These are phyloP conservation scores for Magnaporthiopsis rhizophila DNA, from an alignment of 2,329 filamentous ascomycete genomes.

Conservation along the genomic window DNA sequence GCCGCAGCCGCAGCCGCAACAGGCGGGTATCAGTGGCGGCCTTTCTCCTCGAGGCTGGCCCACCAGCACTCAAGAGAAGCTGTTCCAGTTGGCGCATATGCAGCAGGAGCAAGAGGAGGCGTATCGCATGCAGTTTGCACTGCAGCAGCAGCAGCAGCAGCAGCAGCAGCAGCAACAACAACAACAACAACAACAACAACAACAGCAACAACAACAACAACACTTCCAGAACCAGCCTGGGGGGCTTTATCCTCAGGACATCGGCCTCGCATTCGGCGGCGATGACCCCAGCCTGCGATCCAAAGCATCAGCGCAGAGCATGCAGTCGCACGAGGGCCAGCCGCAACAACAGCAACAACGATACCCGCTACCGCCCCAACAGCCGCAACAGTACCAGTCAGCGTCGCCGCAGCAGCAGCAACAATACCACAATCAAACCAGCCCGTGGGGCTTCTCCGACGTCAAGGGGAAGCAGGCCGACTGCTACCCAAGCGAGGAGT, in stretches of 20 bases:
- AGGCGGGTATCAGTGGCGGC: background rate
- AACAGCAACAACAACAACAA: slow-evolving; percentile 9
- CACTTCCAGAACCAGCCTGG: slow-evolving; percentile 15
- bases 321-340: slow-evolving; percentile 15
- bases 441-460: slow-evolving; percentile 14
- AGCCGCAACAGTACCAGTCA: background rate
- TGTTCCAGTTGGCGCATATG: slow-evolving; percentile 16
- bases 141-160: slow-evolving; percentile 15
- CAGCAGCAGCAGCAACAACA: slow-evolving; percentile 10
- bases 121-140: slow-evolving; percentile 9
- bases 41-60: slow-evolving; percentile 11
- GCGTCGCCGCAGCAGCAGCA: background rate
- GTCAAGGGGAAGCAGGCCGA: slow-evolving; percentile 33
- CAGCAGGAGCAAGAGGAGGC: slow-evolving; percentile 14
- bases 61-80: slow-evolving; percentile 17
- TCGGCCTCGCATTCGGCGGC: slow-evolving; percentile 36
- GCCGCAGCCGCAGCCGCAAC: slow-evolving; percentile 20
- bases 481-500: slow-evolving; percentile 27
- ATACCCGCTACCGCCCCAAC: background rate
- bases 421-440: background rate
- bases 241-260: slow-evolving; percentile 22
- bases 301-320: slow-evolving; percentile 19
- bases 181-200: slow-evolving; percentile 13
- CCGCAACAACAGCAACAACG: background rate
- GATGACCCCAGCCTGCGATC: slow-evolving; percentile 24